Base-by-base conservation (phyloP, 2,329 filamentous ascomycete species). In the Helminthosporium solani region DNA sequence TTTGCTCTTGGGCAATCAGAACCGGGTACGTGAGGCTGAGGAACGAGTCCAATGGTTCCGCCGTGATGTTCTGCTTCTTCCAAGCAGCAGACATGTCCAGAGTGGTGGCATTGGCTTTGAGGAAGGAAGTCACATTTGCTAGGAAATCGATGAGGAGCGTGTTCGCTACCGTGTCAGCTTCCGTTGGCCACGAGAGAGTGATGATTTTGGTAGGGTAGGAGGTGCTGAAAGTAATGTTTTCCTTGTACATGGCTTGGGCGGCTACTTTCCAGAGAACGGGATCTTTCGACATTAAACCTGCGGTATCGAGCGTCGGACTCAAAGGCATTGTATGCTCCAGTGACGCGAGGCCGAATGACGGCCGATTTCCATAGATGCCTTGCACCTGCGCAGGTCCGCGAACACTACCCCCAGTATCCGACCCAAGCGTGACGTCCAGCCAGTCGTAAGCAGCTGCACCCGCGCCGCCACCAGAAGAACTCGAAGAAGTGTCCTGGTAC, bases 361-460 rank as follows among this genome's bases (percentile, higher is more conserved):
- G 78, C 3, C 78, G 62, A 42, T 79, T 78, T 2, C 77, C 76
- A 44, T 74, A 80, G 3, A 76, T 54, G 3, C 77, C 78, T 53
- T 80, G 74, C 0, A 74, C 72, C 40, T 74, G 67, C 0, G 73
- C 65, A 0, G 78, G 78, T 5, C 68, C 69, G 15, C 78, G 73
- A 31, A 81, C 75, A 20, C 72, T 73, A 34, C 78, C 75, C 30
- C 76, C 76, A 7, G 73, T 77, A 44, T 77, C 75, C 27, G 68
- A 72, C 2, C 75, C 76, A 6, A 79, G 52, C 0, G 74, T 68
- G 19, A 79, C 53, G 46, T 79, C 76, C 5, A 79, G 61, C 74
- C 73, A 78, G 0, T 64, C 47, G 43, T 77, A 78, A 3, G 68
- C 63, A 11, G 58, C 72, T 18, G 69, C 65, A 6, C 67, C 72